Percentiles rank a stretch among this genome's conserved stretches.
phyloP scores from a whole-genome alignment of 2,329 filamentous ascomycete species.

The Penicillium sclerotigenum region DNA sequence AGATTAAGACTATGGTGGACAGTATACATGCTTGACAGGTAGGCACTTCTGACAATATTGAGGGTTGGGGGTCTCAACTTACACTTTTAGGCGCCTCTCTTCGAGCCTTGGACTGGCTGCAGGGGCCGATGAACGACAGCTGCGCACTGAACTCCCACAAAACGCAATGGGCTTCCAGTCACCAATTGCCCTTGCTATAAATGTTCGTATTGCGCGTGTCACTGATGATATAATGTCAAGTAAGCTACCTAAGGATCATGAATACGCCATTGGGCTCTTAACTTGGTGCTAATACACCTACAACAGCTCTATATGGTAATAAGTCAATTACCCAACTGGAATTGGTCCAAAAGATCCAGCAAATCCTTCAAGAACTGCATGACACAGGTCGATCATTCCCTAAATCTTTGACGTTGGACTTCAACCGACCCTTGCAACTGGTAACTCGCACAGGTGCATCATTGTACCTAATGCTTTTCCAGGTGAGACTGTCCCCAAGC shows the following conservation, averaged over 20 bases:
- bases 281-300: neutral
- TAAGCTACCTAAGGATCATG: conserved; percentile 1
- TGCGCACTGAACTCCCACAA: conserved; percentile 13
- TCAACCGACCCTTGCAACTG: conserved; percentile 12
- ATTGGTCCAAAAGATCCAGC: conserved; percentile 17
- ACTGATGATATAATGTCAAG: conserved; percentile 25
- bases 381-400: conserved; percentile 17
- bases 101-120: conserved; percentile 20
- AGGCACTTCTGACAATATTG: neutral
- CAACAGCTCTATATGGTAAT: conserved; percentile 19
- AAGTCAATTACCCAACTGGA: conserved; percentile 19
- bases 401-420: conserved; percentile 13
- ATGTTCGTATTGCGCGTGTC: conserved; percentile 21
- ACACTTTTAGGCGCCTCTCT: conserved; percentile 15
- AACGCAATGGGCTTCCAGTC: conserved; percentile 18
- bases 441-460: conserved; percentile 24
- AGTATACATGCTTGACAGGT: conserved; percentile 26
- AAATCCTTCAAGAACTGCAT: conserved; percentile 17
- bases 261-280: neutral
- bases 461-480: conserved; percentile 22
- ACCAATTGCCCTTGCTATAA: conserved; percentile 18
- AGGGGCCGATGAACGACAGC: conserved; percentile 20
- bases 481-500: conserved; percentile 2
- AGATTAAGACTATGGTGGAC: conserved; percentile 25
- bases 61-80: neutral